A percentile compares a stretch with the other conserved stretches of the same genome.
Evolutionary conservation across 2,329 filamentous ascomycete genomes (phyloP).

Genomic region (Sordariomycetes sp.): DNA sequence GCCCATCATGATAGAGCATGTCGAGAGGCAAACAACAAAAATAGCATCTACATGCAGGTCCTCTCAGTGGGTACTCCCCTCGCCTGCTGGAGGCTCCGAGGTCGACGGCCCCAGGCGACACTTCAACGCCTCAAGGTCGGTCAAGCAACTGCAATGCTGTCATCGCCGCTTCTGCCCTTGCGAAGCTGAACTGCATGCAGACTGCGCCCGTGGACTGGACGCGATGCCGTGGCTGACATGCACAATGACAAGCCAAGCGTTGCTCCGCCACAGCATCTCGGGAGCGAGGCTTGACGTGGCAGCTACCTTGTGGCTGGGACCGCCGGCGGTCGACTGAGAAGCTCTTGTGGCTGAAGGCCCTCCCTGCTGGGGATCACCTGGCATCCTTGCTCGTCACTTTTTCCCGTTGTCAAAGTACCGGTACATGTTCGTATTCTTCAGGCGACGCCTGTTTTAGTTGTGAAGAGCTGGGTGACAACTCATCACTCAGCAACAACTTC

Average conservation of each 20-base stretch:
- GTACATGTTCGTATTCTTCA: too few species aligned
- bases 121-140: too few species aligned
- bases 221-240: too few species aligned
- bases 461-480: neutral
- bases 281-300: slow-evolving; percentile 39
- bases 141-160: neutral
- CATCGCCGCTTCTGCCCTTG: neutral
- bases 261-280: slow-evolving; percentile 35
- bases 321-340: neutral
- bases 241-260: slow-evolving; percentile 1
- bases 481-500: neutral
- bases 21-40: too few species aligned
- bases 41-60: too few species aligned
- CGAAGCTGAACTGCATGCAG: slow-evolving; percentile 2
- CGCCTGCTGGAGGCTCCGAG: neutral
- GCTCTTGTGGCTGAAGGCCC: slow-evolving; percentile 16
- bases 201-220: neutral
- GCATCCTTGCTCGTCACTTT: slow-evolving; percentile 18
- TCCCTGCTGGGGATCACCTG: slow-evolving; percentile 1
- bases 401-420: slow-evolving; percentile 15
- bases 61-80: too few species aligned
- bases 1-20: too few species aligned
- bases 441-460: too few species aligned
- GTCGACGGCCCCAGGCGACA: neutral
- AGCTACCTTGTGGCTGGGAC: slow-evolving; percentile 11